Evolutionary conservation across 805 yeast genomes (phyloP).

Genomic region (Ascoidea asiatica): DNA sequence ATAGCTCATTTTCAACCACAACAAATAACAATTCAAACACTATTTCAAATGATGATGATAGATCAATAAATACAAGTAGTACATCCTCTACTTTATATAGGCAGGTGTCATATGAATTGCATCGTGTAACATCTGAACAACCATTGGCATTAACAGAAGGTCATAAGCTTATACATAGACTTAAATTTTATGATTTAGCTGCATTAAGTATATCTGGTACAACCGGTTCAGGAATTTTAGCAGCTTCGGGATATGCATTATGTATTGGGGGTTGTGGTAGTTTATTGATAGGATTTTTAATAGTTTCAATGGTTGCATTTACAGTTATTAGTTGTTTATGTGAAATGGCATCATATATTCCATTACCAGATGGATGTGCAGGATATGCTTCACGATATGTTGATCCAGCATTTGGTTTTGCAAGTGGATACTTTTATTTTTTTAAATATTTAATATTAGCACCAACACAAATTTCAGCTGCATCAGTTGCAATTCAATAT

Average conservation of each 20-base stretch:
- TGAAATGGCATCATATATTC: constrained; percentile 73
- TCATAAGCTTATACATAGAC: not conserved
- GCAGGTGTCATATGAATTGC: not conserved
- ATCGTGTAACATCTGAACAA: not conserved
- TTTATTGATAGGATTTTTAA: constrained; percentile 47
- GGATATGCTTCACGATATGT: constrained; percentile 57
- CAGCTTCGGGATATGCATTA: not conserved
- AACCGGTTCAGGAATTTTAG: not conserved
- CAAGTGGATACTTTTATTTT: constrained; percentile 56
- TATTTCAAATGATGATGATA: not conserved
- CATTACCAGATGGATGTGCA: constrained; percentile 53
- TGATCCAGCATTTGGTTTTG: constrained; percentile 60
- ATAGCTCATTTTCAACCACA: not conserved
- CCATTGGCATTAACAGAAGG: not conserved
- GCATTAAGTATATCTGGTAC: not conserved
- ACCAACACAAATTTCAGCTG: constrained; percentile 23
- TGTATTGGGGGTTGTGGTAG: constrained; percentile 54
- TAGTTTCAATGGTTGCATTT: constrained; percentile 53
- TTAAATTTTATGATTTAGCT: not conserved
- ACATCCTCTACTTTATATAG: not conserved
- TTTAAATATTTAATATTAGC: constrained; percentile 4
- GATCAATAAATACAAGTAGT: not conserved
- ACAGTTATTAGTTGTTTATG: constrained; percentile 62
- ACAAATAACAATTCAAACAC: not conserved
- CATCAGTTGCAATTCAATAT: constrained; percentile 28